Evolutionary conservation across 495 filamentous ascomycete genomes (phyloP), one percentile per base, ranked within the genome.

Genomic region (Aspergillus steynii): DNA sequence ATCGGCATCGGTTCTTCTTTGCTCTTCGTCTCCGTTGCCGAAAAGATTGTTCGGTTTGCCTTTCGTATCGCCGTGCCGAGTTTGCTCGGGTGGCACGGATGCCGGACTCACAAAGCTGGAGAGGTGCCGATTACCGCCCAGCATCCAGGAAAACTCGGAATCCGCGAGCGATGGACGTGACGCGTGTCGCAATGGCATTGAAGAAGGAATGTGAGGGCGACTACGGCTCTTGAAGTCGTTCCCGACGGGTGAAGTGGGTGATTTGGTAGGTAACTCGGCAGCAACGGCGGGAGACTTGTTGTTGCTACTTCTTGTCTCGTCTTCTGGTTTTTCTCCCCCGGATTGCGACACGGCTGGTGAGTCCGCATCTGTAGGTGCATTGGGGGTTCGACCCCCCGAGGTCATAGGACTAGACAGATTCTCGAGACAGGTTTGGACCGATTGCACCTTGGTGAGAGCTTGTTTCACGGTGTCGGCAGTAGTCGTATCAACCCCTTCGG

Each of bases 131-230:
- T 79, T 80, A 58, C 83, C 78, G 29, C 82, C 86, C n/a, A 99
- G 82, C 93, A 99, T 98, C 93, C 93, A 99, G 10, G 93, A 89
- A 70, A 97, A 97, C 8, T 87, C 89, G 29, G 93, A 92, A 61
- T 97, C 88, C 15, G 92, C 88, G 15, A 99, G 79, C 34, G 63
- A 68, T 14, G 65, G 60, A 26, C 63, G 66, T 26, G 55, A 47
- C 20, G 53, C 57, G 25, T 65, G 52, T 47, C 62, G 61, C 29
- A 58, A 45, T 5, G 66, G 63, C 58, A 62, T 58, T 4, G 60
- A 50, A 2, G 50, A 52, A n/a, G 60, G 56, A 20, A 56, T 29
- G 48, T 51, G 63, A 50, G 57, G 15, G 29, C 29, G 26, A 67
- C 65, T 47, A 55, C 55, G 20, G 61, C 62, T 29, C 37, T 57